These are phyloP conservation scores for Xylaria nigripes DNA, from an alignment of 495 filamentous ascomycete species.

Conservation along the genomic window DNA sequence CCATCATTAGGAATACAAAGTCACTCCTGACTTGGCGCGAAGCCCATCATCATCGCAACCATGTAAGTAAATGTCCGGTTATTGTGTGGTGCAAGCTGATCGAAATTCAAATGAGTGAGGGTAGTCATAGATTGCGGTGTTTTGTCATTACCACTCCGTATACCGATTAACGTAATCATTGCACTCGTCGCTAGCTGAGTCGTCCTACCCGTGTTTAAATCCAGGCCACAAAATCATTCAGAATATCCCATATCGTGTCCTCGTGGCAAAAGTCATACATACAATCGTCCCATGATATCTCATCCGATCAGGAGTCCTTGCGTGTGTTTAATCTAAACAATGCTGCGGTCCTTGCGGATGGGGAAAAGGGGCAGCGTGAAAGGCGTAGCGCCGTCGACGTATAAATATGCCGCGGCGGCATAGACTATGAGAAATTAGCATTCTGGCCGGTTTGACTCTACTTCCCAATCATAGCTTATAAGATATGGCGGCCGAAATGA, in stretches of 20 bases:
- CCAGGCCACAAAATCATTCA: slow-evolving; percentile 5
- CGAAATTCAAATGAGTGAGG: too few relatives aligned
- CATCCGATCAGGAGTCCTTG: neutral
- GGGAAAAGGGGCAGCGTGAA: slow-evolving; percentile 16
- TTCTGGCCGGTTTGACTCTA: neutral
- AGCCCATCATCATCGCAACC: too few relatives aligned
- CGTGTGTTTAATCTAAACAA: slow-evolving; percentile 1
- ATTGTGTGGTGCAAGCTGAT: too few relatives aligned
- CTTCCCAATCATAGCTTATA: slow-evolving; percentile 15
- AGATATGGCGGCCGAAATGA: slow-evolving; percentile 22
- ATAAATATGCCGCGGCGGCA: slow-evolving; percentile 11
- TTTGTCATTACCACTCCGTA: too few relatives aligned
- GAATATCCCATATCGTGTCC: neutral
- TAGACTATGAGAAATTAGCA: slow-evolving; percentile 6
- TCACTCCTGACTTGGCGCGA: too few relatives aligned
- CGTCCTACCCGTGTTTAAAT: slow-evolving; percentile 7
- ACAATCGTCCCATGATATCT: slow-evolving; percentile 2
- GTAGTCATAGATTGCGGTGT: too few relatives aligned
- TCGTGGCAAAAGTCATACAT: slow-evolving; percentile 5
- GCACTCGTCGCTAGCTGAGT: neutral
- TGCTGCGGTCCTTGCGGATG: slow-evolving; percentile 14
- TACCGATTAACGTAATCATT: slow-evolving; percentile 3
- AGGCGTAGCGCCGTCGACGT: slow-evolving; percentile 10
- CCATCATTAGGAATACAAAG: too few relatives aligned
- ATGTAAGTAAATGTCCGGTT: too few relatives aligned